These are phyloP conservation scores for Tolypocladium nubicola DNA, from an alignment of 2,329 filamentous ascomycete species.

Conservation along the genomic window DNA sequence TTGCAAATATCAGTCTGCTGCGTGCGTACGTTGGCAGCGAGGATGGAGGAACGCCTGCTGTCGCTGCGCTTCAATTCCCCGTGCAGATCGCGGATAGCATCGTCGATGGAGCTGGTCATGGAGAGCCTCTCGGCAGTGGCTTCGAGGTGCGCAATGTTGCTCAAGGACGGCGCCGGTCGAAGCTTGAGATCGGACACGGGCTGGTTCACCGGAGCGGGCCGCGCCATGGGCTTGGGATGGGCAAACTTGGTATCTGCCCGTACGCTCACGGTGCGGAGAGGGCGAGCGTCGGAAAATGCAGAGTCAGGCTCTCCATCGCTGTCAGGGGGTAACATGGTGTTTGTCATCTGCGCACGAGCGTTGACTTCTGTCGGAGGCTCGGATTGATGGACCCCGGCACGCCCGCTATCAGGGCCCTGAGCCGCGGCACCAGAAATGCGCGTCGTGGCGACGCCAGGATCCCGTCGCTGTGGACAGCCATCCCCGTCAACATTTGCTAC, in stretches of 20 bases:
- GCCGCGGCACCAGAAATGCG: neutral
- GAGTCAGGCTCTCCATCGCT: constrained; percentile 1
- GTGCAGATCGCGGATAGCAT: constrained; percentile 66
- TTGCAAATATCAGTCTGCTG: constrained; percentile 16
- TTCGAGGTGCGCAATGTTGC: constrained; percentile 65
- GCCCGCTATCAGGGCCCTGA: constrained; percentile 5
- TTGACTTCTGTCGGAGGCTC: constrained; percentile 3
- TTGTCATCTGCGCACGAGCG: constrained; percentile 4
- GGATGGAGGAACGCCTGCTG: constrained; percentile 53
- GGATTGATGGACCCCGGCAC: constrained; percentile 5
- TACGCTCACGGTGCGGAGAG: constrained; percentile 25
- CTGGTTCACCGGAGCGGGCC: constrained; percentile 33
- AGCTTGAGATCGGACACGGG: constrained; percentile 48
- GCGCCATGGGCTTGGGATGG: constrained; percentile 34
- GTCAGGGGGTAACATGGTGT: constrained; percentile 3
- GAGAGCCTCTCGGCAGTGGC: constrained; percentile 66
- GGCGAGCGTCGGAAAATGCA: constrained; percentile 8
- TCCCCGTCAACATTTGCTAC: neutral
- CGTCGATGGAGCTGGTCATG: constrained; percentile 63
- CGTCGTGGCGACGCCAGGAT: neutral
- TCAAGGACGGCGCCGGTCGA: constrained; percentile 49
- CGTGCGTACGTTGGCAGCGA: constrained; percentile 35
- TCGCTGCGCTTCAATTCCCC: constrained; percentile 60
- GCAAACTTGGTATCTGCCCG: constrained; percentile 33
- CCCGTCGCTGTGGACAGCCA: neutral